Evolutionary conservation across 129 eudicot species (phyloP).

Genomic region (Arctium minus): DNA sequence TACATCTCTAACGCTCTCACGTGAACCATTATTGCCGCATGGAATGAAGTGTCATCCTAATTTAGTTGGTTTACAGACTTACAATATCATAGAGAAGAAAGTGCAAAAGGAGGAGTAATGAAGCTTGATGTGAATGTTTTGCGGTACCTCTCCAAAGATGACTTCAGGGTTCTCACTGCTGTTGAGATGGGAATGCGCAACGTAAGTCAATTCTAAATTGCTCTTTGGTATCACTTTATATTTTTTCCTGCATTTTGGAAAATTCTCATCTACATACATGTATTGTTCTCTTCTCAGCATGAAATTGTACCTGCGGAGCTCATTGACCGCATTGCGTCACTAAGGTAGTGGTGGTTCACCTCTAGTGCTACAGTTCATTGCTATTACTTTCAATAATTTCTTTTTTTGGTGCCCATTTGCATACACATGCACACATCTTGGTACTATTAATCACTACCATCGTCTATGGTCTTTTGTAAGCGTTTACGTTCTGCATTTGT

Average conservation of each 20-base stretch:
- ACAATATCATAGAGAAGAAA: neutral
- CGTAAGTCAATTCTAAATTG: conserved; percentile 23
- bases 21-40: neutral
- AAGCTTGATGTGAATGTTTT: conserved; percentile 83
- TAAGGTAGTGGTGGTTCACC: conserved; percentile 50
- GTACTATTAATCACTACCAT: neutral
- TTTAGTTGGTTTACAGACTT: neutral
- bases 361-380: neutral
- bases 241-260: neutral
- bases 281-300: conserved; percentile 50
- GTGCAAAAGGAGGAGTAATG: conserved; percentile 40
- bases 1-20: neutral
- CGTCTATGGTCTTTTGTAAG: neutral
- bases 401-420: neutral
- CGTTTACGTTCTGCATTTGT: neutral
- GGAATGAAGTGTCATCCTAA: neutral
- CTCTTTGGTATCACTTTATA: neutral
- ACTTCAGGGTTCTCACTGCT: conserved; percentile 88
- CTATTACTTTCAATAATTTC: neutral
- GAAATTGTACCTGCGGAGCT: conserved; percentile 93
- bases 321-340: conserved; percentile 80
- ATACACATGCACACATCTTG: neutral
- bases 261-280: neutral
- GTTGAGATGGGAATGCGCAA: conserved; percentile 99
- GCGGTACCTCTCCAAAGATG: conserved; percentile 92